phyloP scores from a whole-genome alignment of 805 yeast species.

The Scheffersomyces coipomensis region DNA sequence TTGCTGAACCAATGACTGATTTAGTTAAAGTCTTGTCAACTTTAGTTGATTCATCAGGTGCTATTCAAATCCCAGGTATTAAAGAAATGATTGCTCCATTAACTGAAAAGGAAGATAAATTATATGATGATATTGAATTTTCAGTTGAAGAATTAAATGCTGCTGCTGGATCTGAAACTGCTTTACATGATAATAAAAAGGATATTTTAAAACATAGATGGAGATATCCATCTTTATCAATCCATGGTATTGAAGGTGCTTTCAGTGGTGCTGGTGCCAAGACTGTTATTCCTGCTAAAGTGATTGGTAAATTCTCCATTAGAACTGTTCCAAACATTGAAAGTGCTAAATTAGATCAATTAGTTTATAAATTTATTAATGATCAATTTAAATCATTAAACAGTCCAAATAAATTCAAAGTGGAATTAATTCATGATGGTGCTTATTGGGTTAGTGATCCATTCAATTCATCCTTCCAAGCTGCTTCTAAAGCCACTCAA shows the following conservation, averaged over 20 bases:
- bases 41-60: slow-evolving; percentile 80
- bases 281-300: slow-evolving; percentile 96
- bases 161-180: slow-evolving; percentile 86
- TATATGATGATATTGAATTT: slow-evolving; percentile 86
- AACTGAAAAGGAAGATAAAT: slow-evolving; percentile 71
- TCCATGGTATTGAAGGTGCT: slow-evolving; percentile 98
- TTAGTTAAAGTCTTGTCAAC: slow-evolving; percentile 72
- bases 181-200: slow-evolving; percentile 73
- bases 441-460: slow-evolving; percentile 96
- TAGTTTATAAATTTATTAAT: slow-evolving; percentile 71
- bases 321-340: slow-evolving; percentile 97
- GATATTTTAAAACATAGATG: slow-evolving; percentile 95
- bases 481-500: slow-evolving; percentile 92
- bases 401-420: slow-evolving; percentile 73
- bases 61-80: slow-evolving; percentile 83
- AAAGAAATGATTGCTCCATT: slow-evolving; percentile 94
- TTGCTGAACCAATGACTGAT: slow-evolving; percentile 97
- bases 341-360: slow-evolving; percentile 70
- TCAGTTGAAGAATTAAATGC: slow-evolving; percentile 79
- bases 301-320: slow-evolving; percentile 90
- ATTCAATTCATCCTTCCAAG: slow-evolving; percentile 85
- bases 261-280: slow-evolving; percentile 94
- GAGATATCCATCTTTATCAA: slow-evolving; percentile 95
- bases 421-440: slow-evolving; percentile 90
- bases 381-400: slow-evolving; percentile 61